A percentile compares a stretch with the other conserved stretches of the same genome.
Evolutionary conservation across 2,329 filamentous ascomycete genomes (phyloP).

Genomic region (Madurella fahalii): DNA sequence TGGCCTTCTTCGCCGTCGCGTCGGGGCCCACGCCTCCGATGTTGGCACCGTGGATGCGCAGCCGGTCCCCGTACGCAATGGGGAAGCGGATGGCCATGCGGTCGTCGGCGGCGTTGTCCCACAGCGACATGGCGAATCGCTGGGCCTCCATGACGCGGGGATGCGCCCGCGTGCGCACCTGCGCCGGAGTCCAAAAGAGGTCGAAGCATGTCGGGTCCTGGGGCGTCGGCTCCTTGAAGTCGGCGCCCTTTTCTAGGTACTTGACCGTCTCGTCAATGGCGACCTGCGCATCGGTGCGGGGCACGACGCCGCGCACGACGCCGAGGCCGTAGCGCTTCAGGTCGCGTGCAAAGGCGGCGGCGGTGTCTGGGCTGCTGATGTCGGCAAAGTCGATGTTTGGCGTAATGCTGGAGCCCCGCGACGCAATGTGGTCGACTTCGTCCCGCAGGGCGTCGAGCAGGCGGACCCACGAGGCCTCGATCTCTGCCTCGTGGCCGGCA

Average conservation of each 20-base stretch:
- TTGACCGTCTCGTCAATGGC: slow-evolving; percentile 57
- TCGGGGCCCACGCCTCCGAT: slow-evolving; percentile 28
- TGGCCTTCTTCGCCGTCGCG: slow-evolving; percentile 27
- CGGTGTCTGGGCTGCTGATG: slow-evolving; percentile 44
- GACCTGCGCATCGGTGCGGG: slow-evolving; percentile 50
- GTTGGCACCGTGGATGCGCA: slow-evolving; percentile 59
- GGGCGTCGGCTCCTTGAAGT: slow-evolving; percentile 51
- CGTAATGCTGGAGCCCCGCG: slow-evolving; percentile 48
- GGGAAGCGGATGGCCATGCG: slow-evolving; percentile 58
- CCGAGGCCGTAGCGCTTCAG: slow-evolving; percentile 61
- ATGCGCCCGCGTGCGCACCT: slow-evolving; percentile 64
- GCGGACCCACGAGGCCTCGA: slow-evolving; percentile 53
- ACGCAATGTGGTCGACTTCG: slow-evolving; percentile 50
- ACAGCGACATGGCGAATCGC: slow-evolving; percentile 62
- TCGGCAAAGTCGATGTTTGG: slow-evolving; percentile 53
- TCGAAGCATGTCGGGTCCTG: slow-evolving; percentile 68
- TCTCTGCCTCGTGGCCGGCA: slow-evolving; percentile 49
- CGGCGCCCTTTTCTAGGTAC: slow-evolving; percentile 51
- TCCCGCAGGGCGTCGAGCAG: slow-evolving; percentile 48
- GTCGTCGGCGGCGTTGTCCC: slow-evolving; percentile 54
- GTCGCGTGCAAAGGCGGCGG: slow-evolving; percentile 52
- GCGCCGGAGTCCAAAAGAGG: slow-evolving; percentile 69
- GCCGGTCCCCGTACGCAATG: slow-evolving; percentile 64
- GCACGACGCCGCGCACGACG: slow-evolving; percentile 61
- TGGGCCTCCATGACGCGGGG: slow-evolving; percentile 60